Base-by-base conservation (phyloP, 2,329 filamentous ascomycete species). In the Colletotrichum noveboracense region DNA sequence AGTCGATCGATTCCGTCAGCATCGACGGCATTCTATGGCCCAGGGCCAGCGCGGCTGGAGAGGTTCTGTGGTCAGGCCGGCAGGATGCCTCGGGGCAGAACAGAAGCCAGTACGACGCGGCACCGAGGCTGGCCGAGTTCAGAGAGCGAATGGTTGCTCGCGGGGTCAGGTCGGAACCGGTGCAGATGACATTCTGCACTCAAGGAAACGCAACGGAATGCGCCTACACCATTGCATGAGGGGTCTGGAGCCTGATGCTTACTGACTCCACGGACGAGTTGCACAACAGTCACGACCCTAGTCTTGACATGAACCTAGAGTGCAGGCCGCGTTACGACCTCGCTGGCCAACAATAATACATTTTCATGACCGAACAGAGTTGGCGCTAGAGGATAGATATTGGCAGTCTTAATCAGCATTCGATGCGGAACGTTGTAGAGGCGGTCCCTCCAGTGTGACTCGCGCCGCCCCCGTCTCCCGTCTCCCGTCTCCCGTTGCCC, bases 11-110 rank as follows among this genome's bases (percentile, higher is more conserved):
- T 83, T 85, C 91, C 5, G 86, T 91, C n/a, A 96, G 93, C 82
- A 83, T 98, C 16, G 95, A 98, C 85, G 86, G 87, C 43, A 91
- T 94, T 83, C 85, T 96, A 10, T 98, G 95, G 95, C 95, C 95
- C 9, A 89, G 95, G 7, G 92, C 91, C 2, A 90, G 90, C 67
- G 95, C 94, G 0, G 94, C 93, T 1, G 94, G 90, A 30, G 95
- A 97, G 85, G 92, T 96, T 2, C 88, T 96, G 62, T 98, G 95
- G 95, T 94, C 92, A 55, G 95, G 95, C 67, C 85, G 89, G 70
- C 89, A 90, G 75, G 94, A 96, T 81, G 89, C 87, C 4, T 82
- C 87, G 18, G 94, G 94, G 3, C 85, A 90, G 81, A 95, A 95
- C 83, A 87, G 95, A 68, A 94, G 91, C 77, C 93, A 95, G 86